Percentiles rank a stretch among this genome's conserved stretches.
Conservation (phyloP, 2,329 filamentous ascomycete genomes). For the Fusarium sp. region DNA sequence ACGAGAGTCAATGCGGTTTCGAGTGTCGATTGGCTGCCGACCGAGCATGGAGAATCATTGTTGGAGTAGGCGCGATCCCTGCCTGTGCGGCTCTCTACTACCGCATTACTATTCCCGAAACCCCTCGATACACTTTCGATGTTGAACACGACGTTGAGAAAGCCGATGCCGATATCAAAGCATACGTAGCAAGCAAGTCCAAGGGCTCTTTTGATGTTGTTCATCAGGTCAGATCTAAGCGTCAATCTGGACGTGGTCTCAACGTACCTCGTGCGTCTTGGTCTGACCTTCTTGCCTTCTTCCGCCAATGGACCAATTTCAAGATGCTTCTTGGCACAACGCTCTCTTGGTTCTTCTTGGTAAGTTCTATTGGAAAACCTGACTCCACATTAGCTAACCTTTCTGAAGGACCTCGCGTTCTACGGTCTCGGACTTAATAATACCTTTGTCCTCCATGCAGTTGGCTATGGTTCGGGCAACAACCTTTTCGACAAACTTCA, state of each 20-base stretch:
- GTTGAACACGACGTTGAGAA: conserved; percentile 80
- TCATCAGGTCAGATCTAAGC: conserved; percentile 64
- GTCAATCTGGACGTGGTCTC: conserved; percentile 62
- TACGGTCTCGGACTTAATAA: conserved; percentile 82
- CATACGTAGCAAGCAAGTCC: conserved; percentile 62
- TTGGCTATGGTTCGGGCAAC: conserved; percentile 73
- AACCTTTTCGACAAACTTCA: conserved; percentile 76
- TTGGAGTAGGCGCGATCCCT: conserved; percentile 81
- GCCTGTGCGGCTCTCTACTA: conserved; percentile 86
- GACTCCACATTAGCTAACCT: conserved; percentile 6
- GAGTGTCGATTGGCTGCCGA: conserved; percentile 77
- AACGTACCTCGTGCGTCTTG: conserved; percentile 76
- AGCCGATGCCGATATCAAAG: conserved; percentile 77
- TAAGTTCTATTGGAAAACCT: conserved; percentile 40
- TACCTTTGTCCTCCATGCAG: conserved; percentile 74
- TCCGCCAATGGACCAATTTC: conserved; percentile 74
- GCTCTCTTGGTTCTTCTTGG: conserved; percentile 83
- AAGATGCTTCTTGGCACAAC: conserved; percentile 81
- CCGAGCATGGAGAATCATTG: conserved; percentile 83
- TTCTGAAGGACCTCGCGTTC: conserved; percentile 68
- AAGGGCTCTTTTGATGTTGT: conserved; percentile 61
- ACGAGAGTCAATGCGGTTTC: conserved; percentile 63
- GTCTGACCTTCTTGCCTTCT: conserved; percentile 74
- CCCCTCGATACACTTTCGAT: conserved; percentile 85
- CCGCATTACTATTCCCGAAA: conserved; percentile 86